Conservation (phyloP, 345 rosid species). For the Citrus australasica region DNA sequence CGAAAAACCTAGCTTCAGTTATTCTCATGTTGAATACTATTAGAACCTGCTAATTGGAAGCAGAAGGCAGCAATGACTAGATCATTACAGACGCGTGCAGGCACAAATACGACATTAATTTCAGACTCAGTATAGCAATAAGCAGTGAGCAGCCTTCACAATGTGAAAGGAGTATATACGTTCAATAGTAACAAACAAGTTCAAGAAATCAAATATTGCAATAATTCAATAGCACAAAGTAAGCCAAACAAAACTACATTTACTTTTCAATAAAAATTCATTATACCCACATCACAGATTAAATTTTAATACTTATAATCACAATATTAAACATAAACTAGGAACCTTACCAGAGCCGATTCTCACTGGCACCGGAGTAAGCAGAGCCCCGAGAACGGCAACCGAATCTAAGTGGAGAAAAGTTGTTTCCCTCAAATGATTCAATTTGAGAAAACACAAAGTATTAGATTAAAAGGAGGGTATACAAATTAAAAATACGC, state of each 20-base stretch:
- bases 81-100: background rate
- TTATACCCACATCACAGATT: background rate
- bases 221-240: background rate
- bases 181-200: background rate
- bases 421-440: background rate
- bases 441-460: background rate
- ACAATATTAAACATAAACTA: background rate
- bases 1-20: background rate
- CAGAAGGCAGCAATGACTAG: background rate
- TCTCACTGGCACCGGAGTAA: background rate
- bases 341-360: conserved; percentile 10
- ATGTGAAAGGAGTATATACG: background rate
- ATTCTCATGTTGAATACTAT: background rate
- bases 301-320: background rate
- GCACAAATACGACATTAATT: background rate
- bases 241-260: background rate
- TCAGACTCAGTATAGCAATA: background rate
- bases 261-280: background rate
- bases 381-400: background rate
- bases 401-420: background rate
- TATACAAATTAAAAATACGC: background rate
- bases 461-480: background rate
- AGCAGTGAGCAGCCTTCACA: background rate
- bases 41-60: background rate
- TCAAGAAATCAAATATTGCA: background rate